A percentile compares a stretch with the other conserved stretches of the same genome.
phyloP scores from a whole-genome alignment of 2,329 filamentous ascomycete genomes.

The Colletotrichum orbiculare region DNA sequence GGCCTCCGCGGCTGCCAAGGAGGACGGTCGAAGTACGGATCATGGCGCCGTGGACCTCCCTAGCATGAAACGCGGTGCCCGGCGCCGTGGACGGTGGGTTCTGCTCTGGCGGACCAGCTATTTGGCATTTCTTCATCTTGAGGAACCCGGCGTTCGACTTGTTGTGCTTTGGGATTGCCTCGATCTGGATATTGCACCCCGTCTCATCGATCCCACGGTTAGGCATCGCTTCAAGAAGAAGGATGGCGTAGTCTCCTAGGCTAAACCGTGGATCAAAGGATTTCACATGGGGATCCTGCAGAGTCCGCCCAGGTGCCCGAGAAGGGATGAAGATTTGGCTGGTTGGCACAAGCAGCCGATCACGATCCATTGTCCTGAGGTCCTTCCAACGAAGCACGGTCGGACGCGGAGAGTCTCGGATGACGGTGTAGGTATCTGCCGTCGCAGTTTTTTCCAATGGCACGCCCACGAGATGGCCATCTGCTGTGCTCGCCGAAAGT shows the following conservation, averaged over 20 bases:
- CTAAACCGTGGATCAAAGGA: conserved; percentile 1
- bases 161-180: conserved; percentile 19
- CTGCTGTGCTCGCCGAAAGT: conserved; percentile 1
- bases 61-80: not conserved
- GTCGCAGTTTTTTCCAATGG: conserved; percentile 12
- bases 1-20: not conserved
- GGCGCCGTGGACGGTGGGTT: not conserved
- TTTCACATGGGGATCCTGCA: not conserved
- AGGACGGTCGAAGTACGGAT: not conserved
- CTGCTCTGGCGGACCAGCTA: not conserved
- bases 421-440: conserved; percentile 7
- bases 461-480: conserved; percentile 7
- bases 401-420: conserved; percentile 21
- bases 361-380: not conserved
- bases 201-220: not conserved
- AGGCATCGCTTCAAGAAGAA: conserved; percentile 14
- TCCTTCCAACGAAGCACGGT: conserved; percentile 8
- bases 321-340: conserved; percentile 27
- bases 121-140: conserved; percentile 6
- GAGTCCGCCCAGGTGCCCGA: not conserved
- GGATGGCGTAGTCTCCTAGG: conserved; percentile 19
- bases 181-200: not conserved
- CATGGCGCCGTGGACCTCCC: conserved; percentile 11
- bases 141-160: conserved; percentile 23
- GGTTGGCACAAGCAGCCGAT: not conserved